These are phyloP conservation scores for Furcasterigmium sp. DNA, from an alignment of 2,329 filamentous ascomycete species.

Conservation along the genomic window DNA sequence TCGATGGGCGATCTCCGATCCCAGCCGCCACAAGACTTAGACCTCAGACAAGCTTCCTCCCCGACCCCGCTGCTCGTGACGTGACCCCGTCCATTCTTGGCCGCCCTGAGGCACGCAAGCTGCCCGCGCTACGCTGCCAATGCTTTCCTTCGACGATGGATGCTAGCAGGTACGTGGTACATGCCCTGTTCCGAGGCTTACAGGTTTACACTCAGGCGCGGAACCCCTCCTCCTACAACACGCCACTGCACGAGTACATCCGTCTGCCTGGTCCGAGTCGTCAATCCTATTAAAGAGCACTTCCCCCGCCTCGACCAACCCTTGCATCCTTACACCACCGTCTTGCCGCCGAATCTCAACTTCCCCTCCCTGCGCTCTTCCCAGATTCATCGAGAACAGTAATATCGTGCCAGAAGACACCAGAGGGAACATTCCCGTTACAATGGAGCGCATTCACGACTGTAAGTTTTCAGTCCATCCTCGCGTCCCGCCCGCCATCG, in stretches of 20 bases:
- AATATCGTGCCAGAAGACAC: background rate
- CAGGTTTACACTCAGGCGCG: background rate
- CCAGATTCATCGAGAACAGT: background rate
- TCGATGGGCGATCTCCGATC: background rate
- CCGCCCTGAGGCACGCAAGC: background rate
- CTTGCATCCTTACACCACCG: no score
- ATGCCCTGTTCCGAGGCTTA: background rate
- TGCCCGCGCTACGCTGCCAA: background rate
- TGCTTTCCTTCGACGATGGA: background rate
- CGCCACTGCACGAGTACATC: background rate
- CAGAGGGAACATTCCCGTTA: background rate
- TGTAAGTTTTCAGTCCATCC: constrained; percentile 20
- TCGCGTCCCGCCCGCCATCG: background rate
- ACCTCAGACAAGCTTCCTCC: constrained; percentile 2
- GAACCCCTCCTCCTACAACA: background rate
- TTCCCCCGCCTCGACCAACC: no score
- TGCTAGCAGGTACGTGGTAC: background rate
- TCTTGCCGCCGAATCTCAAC: no score
- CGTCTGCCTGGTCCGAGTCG: no score
- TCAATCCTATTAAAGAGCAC: no score
- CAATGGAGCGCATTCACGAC: constrained; percentile 3
- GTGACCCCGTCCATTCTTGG: background rate
- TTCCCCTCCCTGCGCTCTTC: no score
- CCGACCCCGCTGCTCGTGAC: background rate
- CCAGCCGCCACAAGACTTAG: background rate